A percentile compares a stretch with the other conserved stretches of the same genome.
phyloP scores from a whole-genome alignment of 2,329 filamentous ascomycete genomes.

The Arthrobotrys musiformis region DNA sequence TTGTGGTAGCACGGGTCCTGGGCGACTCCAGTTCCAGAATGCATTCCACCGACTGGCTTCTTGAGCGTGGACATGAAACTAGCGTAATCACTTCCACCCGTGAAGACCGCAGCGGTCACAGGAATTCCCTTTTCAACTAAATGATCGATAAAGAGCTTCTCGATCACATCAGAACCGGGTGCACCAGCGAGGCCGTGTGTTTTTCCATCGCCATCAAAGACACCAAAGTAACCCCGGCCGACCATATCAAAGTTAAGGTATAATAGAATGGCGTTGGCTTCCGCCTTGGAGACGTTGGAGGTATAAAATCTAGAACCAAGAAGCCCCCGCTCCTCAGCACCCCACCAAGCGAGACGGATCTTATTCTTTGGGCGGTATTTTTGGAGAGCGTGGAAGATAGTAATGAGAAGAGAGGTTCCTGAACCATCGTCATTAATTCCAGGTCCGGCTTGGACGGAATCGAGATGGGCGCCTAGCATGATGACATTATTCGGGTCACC shows the following conservation, averaged over 20 bases:
- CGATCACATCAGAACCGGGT: constrained; percentile 61
- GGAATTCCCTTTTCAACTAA: constrained; percentile 57
- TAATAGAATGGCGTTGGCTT: constrained; percentile 57
- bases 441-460: constrained; percentile 61
- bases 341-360: constrained; percentile 62
- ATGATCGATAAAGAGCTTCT: constrained; percentile 61
- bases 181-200: constrained; percentile 57
- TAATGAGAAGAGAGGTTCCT: constrained; percentile 60
- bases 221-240: constrained; percentile 61
- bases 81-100: constrained; percentile 61
- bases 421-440: constrained; percentile 62
- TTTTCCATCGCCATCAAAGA: constrained; percentile 61
- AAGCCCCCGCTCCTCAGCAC: constrained; percentile 59
- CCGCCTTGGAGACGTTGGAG: constrained; percentile 57
- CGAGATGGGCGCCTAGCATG: constrained; percentile 60
- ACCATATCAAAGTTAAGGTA: constrained; percentile 64
- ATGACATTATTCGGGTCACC: constrained; percentile 31
- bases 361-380: constrained; percentile 58
- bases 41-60: constrained; percentile 62
- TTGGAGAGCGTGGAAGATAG: constrained; percentile 57
- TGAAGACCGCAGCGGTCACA: constrained; percentile 60
- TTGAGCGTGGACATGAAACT: constrained; percentile 61
- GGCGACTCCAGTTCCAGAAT: constrained; percentile 60
- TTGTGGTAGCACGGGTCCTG: constrained; percentile 63
- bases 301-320: constrained; percentile 61